Conservation (phyloP, 306 rosid genomes). For the Styphnolobium japonicum region DNA sequence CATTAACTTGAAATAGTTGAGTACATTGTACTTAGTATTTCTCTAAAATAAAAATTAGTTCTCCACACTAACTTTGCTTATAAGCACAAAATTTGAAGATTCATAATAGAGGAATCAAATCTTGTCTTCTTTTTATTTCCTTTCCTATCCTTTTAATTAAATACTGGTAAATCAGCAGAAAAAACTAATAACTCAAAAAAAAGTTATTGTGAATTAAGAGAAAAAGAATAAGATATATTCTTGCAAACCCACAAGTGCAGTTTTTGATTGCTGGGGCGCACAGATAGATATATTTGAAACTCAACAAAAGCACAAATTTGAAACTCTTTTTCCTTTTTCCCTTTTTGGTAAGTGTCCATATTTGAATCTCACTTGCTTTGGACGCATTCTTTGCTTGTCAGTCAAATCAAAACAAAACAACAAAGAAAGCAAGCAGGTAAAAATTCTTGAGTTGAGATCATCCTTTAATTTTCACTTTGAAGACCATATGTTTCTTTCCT, state of each 20-base stretch:
- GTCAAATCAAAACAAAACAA: background rate
- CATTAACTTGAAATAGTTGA: background rate
- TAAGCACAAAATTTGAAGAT: background rate
- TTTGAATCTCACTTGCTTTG: slow-evolving; percentile 30
- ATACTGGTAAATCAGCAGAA: no score
- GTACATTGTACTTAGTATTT: background rate
- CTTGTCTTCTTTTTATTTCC: no score
- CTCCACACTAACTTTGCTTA: background rate
- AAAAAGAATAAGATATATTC: no score
- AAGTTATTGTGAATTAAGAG: no score
- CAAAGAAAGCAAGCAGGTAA: background rate
- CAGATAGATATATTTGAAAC: background rate
- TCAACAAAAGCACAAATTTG: background rate
- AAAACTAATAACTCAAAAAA: no score
- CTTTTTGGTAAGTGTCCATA: slow-evolving; percentile 13
- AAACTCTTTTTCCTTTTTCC: background rate
- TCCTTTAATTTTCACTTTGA: slow-evolving; percentile 31
- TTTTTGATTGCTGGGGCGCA: background rate
- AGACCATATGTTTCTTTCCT: background rate
- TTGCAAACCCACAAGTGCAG: background rate
- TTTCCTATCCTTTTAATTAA: no score
- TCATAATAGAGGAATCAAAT: background rate
- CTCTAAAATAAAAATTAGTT: background rate
- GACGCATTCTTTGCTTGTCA: slow-evolving; percentile 17
- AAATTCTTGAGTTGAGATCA: slow-evolving; percentile 17